Conservation (phyloP, 2,329 filamentous ascomycete genomes). For the Lomentospora prolificans region DNA sequence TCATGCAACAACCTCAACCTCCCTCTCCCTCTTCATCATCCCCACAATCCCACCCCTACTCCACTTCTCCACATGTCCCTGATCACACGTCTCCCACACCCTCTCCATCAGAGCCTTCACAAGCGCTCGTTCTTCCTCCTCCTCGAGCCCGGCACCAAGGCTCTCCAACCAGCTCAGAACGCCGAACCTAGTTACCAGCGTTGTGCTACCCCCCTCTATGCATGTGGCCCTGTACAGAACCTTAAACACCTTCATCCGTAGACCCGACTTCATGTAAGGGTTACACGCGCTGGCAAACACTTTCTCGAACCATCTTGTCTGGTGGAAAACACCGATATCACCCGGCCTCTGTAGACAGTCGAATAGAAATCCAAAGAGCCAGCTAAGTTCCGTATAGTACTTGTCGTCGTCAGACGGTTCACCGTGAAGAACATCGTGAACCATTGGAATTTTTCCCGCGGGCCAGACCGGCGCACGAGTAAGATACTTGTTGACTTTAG, state of each 20-base stretch:
- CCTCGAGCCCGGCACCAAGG: conserved; percentile 14
- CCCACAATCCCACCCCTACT: conserved; percentile 9
- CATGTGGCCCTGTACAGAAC: conserved; percentile 59
- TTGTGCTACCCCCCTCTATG: conserved; percentile 65
- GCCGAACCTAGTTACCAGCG: conserved; percentile 68
- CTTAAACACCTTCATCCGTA: conserved; percentile 49
- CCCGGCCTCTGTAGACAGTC: conserved; percentile 50
- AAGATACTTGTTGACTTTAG: conserved; percentile 77
- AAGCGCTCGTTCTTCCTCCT: conserved; percentile 42
- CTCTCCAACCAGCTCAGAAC: conserved; percentile 58
- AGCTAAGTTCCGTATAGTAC: conserved; percentile 62
- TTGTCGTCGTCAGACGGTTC: conserved; percentile 63
- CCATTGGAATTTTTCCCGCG: conserved; percentile 61
- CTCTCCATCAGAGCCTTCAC: conserved; percentile 45
- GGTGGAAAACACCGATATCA: conserved; percentile 53
- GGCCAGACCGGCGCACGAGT: conserved; percentile 71
- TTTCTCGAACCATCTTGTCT: conserved; percentile 62
- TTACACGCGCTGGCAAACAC: conserved; percentile 60
- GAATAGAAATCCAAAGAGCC: conserved; percentile 63
- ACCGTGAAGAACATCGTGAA: conserved; percentile 49
- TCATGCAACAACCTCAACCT: neutral
- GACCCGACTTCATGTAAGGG: conserved; percentile 48
- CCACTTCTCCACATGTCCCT: conserved; percentile 24
- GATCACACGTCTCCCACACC: conserved; percentile 57
- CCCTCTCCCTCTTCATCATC: conserved; percentile 1